phyloP scores from a whole-genome alignment of 2,329 filamentous ascomycete species.

The Kalmusia sp. region DNA sequence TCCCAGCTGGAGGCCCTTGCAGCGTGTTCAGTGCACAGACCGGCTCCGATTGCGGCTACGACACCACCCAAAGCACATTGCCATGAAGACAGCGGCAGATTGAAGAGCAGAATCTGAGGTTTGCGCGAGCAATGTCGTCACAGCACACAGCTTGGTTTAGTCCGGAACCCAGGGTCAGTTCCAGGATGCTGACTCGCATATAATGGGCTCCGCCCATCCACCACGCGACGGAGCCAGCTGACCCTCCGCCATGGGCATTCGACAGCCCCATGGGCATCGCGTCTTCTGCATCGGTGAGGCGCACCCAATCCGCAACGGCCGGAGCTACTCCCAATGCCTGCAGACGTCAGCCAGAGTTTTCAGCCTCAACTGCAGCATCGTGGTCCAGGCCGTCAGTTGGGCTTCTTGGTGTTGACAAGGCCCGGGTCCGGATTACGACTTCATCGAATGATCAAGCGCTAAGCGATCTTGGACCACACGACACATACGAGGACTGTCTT shows the following conservation, averaged over 20 bases:
- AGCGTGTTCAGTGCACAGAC: not conserved
- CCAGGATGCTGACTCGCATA: slow-evolving; percentile 41
- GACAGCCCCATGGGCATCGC: slow-evolving; percentile 11
- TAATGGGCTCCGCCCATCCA: slow-evolving; percentile 10
- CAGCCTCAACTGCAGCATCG: too few species aligned
- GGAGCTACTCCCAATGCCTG: too few species aligned
- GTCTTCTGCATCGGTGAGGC: slow-evolving; percentile 11
- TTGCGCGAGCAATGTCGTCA: not conserved
- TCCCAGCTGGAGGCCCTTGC: not conserved
- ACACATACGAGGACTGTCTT: too few species aligned
- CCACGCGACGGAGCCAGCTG: slow-evolving; percentile 31
- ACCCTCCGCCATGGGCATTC: slow-evolving; percentile 22
- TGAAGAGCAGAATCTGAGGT: not conserved
- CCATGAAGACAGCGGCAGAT: not conserved
- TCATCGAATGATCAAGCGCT: too few species aligned
- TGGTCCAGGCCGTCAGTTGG: too few species aligned
- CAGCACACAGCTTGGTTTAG: slow-evolving; percentile 11
- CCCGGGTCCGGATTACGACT: too few species aligned
- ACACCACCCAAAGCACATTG: not conserved
- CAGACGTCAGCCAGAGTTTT: too few species aligned
- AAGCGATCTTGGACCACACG: too few species aligned
- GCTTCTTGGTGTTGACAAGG: too few species aligned
- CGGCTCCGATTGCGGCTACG: too few species aligned
- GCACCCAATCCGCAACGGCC: too few species aligned
- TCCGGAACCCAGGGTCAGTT: slow-evolving; percentile 22